phyloP scores from a whole-genome alignment of 108 stramenopile genomes.

The Nitzschia sp. region DNA sequence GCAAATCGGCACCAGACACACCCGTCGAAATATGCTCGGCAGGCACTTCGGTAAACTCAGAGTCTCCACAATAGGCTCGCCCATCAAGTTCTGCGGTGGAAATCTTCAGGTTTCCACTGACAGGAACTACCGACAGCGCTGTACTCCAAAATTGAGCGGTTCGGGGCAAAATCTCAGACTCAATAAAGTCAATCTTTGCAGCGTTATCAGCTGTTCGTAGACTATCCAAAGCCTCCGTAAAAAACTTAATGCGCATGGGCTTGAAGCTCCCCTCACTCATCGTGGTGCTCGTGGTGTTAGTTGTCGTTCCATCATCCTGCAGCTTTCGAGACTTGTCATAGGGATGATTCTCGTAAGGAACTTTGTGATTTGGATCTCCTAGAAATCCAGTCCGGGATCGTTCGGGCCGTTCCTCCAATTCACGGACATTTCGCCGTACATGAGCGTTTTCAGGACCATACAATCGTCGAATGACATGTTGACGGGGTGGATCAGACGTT shows the following conservation, averaged over 20 bases:
- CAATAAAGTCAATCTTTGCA: conserved; percentile 75
- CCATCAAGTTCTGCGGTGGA: conserved; percentile 62
- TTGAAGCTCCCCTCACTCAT: conserved; percentile 41
- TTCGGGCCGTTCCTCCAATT: conserved; percentile 56
- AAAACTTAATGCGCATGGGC: conserved; percentile 77
- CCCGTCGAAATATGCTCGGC: conserved; percentile 65
- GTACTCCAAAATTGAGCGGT: conserved; percentile 71
- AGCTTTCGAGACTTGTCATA: conserved; percentile 40
- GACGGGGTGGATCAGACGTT: conserved; percentile 11
- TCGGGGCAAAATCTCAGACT: conserved; percentile 61
- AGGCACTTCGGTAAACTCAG: conserved; percentile 76
- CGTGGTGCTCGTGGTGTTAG: neutral
- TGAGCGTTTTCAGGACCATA: conserved; percentile 58
- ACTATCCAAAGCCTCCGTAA: conserved; percentile 66
- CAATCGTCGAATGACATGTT: conserved; percentile 60
- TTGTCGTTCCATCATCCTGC: conserved; percentile 7
- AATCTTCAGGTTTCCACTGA: conserved; percentile 62
- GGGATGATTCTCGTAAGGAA: conserved; percentile 76
- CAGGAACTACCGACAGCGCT: conserved; percentile 77
- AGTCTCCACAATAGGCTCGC: conserved; percentile 77
- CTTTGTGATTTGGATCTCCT: conserved; percentile 58
- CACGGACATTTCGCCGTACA: conserved; percentile 53
- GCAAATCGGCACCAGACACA: conserved; percentile 61
- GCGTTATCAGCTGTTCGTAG: conserved; percentile 43
- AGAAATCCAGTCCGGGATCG: conserved; percentile 66